Conservation (phyloP, 768 basidiomycete genomes). For the Naganishia onofrii region DNA sequence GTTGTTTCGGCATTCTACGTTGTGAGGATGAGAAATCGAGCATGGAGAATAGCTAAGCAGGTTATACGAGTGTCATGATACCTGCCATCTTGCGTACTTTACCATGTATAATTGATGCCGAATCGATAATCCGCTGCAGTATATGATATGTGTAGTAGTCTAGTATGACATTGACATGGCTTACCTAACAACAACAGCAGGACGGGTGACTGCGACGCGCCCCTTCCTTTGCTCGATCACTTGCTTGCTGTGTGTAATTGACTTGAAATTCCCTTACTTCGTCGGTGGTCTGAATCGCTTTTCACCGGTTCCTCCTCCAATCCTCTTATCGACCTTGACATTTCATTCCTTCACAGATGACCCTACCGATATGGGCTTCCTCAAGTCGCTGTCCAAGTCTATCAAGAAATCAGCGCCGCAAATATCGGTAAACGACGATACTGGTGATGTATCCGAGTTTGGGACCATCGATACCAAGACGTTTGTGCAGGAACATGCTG, state of each 20-base stretch:
- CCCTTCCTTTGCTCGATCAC: no score
- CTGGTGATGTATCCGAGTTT: neutral
- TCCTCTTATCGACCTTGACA: neutral
- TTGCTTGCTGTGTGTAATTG: no score
- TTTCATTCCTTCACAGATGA: neutral
- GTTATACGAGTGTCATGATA: neutral
- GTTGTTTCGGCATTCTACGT: constrained; percentile 9
- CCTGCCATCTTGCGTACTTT: neutral
- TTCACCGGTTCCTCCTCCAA: no score
- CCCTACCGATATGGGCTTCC: constrained; percentile 14
- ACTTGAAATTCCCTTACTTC: no score
- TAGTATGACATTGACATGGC: no score
- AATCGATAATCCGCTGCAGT: no score
- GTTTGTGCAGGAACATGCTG: neutral
- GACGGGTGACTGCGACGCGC: no score
- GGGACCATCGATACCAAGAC: neutral
- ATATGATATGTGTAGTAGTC: no score
- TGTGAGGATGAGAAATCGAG: neutral
- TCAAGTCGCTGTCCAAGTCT: constrained; percentile 19
- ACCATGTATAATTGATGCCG: no score
- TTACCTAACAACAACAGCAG: no score
- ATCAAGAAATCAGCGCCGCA: constrained; percentile 4
- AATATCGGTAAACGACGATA: neutral
- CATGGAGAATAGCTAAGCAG: no score
- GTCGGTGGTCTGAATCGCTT: no score